Percentiles rank a stretch among this genome's conserved stretches.
Evolutionary conservation across 2,329 filamentous ascomycete species (phyloP).

Genomic region (Neoascochyta sp.): DNA sequence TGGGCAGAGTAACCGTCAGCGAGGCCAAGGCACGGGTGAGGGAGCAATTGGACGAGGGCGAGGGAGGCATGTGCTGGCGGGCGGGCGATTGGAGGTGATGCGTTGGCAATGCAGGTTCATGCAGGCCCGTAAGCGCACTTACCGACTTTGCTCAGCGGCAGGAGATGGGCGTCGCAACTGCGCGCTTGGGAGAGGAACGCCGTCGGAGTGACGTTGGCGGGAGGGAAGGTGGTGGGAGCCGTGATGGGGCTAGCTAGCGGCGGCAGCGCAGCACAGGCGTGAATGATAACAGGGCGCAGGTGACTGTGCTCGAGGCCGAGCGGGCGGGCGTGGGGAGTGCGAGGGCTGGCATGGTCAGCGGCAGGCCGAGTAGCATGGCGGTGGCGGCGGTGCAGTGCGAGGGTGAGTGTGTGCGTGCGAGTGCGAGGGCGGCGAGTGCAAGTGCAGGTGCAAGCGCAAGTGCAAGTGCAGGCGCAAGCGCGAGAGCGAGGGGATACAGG

Average conservation of each 20-base stretch:
- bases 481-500: too few species aligned
- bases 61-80: constrained; percentile 39
- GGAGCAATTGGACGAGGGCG: constrained; percentile 38
- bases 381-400: constrained; percentile 21
- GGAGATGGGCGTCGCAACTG: constrained; percentile 34
- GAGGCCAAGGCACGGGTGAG: constrained; percentile 29
- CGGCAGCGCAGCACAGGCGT: too few species aligned
- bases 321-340: constrained; percentile 13
- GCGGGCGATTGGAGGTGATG: constrained; percentile 43
- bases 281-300: not conserved
- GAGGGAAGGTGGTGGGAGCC: constrained; percentile 3
- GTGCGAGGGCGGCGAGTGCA: too few species aligned
- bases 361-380: constrained; percentile 16
- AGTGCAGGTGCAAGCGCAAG: too few species aligned
- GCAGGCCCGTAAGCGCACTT: constrained; percentile 35
- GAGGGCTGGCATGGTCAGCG: constrained; percentile 23
- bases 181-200: constrained; percentile 20
- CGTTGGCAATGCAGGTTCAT: constrained; percentile 43
- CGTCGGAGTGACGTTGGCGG: constrained; percentile 21
- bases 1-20: constrained; percentile 34
- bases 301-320: not conserved
- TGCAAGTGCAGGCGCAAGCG: too few species aligned
- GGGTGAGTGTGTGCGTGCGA: constrained; percentile 16
- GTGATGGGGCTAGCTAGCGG: constrained; percentile 7
- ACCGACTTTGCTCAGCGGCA: constrained; percentile 36